A percentile compares a stretch with the other conserved stretches of the same genome.
These are phyloP conservation scores for Penicillium soppii DNA, from an alignment of 495 filamentous ascomycete genomes.

Conservation along the genomic window DNA sequence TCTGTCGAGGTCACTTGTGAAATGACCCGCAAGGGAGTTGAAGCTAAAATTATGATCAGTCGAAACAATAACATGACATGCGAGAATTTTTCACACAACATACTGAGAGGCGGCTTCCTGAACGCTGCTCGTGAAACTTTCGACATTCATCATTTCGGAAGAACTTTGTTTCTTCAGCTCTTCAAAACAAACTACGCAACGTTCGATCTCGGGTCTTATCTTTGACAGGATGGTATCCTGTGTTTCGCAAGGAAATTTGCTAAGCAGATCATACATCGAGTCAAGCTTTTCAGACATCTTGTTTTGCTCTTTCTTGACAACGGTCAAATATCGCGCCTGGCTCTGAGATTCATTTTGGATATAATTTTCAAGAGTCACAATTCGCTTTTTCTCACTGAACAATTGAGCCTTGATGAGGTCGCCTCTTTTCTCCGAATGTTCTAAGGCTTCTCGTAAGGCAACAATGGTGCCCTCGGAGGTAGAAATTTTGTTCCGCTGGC, in stretches of 20 bases:
- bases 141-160: constrained; percentile 15
- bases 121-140: constrained; percentile 18
- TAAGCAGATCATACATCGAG: constrained; percentile 12
- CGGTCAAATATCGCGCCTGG: constrained; percentile 24
- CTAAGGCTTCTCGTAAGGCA: constrained; percentile 21
- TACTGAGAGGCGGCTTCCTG: constrained; percentile 23
- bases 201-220: constrained; percentile 12
- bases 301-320: constrained; percentile 28
- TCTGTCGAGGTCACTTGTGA: constrained; percentile 14
- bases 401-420: constrained; percentile 19
- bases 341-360: constrained; percentile 29
- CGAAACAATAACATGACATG: not conserved
- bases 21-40: constrained; percentile 12
- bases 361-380: constrained; percentile 28
- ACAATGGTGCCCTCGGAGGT: constrained; percentile 13
- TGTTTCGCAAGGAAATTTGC: constrained; percentile 6
- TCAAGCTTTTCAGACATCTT: constrained; percentile 22
- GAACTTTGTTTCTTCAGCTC: constrained; percentile 18
- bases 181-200: constrained; percentile 17
- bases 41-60: constrained; percentile 14
- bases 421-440: constrained; percentile 14
- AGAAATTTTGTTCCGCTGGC: constrained; percentile 14
- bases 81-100: not conserved
- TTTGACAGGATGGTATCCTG: constrained; percentile 13
- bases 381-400: constrained; percentile 29